Percentiles rank a stretch among this genome's conserved stretches.
These are phyloP conservation scores for Fusarium tjaetaba DNA, from an alignment of 2,329 filamentous ascomycete genomes.

Conservation along the genomic window DNA sequence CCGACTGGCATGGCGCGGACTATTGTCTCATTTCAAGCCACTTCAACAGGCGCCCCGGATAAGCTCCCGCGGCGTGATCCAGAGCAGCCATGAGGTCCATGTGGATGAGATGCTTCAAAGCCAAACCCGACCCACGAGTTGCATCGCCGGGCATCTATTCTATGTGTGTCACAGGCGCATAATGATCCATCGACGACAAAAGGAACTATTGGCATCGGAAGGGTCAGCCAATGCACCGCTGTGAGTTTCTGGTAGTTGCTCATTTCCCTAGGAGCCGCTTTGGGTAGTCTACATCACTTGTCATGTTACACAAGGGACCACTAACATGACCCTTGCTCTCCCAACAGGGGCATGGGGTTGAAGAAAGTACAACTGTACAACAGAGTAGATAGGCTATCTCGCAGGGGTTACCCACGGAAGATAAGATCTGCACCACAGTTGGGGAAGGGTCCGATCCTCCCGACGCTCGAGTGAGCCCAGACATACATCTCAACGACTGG, in stretches of 20 bases:
- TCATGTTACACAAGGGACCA: conserved; percentile 17
- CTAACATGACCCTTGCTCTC: background rate
- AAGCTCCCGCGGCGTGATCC: background rate
- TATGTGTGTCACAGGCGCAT: background rate
- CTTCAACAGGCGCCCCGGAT: background rate
- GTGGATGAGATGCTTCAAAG: background rate
- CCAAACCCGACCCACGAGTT: background rate
- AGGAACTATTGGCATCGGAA: background rate
- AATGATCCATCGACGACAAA: background rate
- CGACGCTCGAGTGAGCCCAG: background rate
- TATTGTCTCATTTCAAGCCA: conserved; percentile 30
- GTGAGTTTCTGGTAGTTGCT: background rate
- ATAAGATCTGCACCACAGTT: background rate
- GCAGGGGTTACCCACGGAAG: background rate
- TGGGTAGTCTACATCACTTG: conserved; percentile 1
- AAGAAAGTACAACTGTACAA: background rate
- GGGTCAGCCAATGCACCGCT: background rate
- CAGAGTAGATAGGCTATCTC: conserved; percentile 2
- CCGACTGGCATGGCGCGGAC: conserved; percentile 5
- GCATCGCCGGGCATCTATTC: background rate
- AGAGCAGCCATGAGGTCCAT: background rate
- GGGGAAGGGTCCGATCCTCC: background rate
- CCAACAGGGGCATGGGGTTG: background rate
- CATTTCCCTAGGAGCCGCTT: background rate
- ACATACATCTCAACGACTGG: background rate